Evolutionary conservation across 371 early-diverging fungal genomes (phyloP).

Genomic region (Apophysomyces variabilis): DNA sequence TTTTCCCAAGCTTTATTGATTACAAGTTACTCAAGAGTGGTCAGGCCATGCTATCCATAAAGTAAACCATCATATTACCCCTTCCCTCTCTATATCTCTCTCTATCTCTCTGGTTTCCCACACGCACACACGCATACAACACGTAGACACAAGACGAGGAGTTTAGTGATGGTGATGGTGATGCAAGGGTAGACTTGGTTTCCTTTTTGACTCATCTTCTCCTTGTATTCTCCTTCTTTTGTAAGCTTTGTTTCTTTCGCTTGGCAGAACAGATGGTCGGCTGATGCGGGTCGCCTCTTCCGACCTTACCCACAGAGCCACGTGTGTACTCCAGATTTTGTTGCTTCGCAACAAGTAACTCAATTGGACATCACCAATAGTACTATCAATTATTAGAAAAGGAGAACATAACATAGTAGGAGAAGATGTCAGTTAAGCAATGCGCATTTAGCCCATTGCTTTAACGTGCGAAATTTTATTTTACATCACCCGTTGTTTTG

Average conservation of each 20-base stretch:
- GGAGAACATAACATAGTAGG: neutral
- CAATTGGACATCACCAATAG: neutral
- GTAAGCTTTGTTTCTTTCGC: too few relatives aligned
- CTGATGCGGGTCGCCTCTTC: too few relatives aligned
- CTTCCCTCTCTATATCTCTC: neutral
- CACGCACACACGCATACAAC: too few relatives aligned
- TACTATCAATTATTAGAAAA: neutral
- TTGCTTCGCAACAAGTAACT: neutral
- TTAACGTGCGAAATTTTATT: too few relatives aligned
- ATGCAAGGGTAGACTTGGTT: neutral
- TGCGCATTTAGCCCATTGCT: neutral
- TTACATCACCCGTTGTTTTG: too few relatives aligned
- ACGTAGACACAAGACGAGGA: too few relatives aligned
- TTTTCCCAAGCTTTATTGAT: too few relatives aligned
- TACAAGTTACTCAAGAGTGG: neutral
- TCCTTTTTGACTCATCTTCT: neutral
- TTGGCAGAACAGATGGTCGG: too few relatives aligned
- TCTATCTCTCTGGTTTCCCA: too few relatives aligned
- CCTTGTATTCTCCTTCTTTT: neutral
- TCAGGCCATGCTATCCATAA: conserved; percentile 1
- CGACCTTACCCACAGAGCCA: neutral
- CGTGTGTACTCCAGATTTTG: conserved; percentile 9
- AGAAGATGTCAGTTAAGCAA: neutral
- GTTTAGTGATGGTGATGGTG: neutral
- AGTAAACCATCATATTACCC: neutral